phyloP scores from a whole-genome alignment of 176 grass and related monocot genomes.

The Avena sativa region DNA sequence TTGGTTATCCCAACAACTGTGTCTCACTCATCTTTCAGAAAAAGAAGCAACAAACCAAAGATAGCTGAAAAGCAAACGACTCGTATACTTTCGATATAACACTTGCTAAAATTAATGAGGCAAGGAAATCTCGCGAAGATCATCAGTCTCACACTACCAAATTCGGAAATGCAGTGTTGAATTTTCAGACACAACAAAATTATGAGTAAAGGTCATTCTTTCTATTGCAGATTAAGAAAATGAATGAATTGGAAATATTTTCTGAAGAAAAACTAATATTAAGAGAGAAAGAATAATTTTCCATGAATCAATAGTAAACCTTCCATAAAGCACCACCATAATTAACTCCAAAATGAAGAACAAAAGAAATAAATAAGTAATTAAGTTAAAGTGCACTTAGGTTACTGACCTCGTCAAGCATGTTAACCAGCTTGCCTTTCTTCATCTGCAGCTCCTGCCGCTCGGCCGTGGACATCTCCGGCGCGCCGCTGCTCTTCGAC shows the following conservation, averaged over 20 bases:
- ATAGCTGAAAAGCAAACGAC: slow-evolving; percentile 51
- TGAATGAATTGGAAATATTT: background rate
- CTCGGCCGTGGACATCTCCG: slow-evolving; percentile 85
- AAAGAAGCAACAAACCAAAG: slow-evolving; percentile 53
- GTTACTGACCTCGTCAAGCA: slow-evolving; percentile 92
- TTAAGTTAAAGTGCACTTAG: background rate
- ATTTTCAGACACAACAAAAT: background rate
- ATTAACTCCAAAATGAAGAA: background rate
- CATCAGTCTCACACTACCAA: slow-evolving; percentile 23
- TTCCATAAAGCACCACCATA: background rate
- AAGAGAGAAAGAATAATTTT: slow-evolving; percentile 1
- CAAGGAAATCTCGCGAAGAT: slow-evolving; percentile 35
- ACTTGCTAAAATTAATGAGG: slow-evolving; percentile 35
- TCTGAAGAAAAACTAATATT: background rate
- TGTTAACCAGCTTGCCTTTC: slow-evolving; percentile 98
- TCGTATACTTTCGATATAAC: slow-evolving; percentile 38
- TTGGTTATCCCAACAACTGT: slow-evolving; percentile 55
- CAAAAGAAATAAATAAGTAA: slow-evolving; percentile 1
- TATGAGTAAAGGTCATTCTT: background rate
- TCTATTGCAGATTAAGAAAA: background rate
- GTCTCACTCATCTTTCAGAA: slow-evolving; percentile 53
- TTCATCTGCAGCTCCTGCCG: slow-evolving; percentile 99
- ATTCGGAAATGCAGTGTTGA: slow-evolving; percentile 13
- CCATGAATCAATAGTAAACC: background rate
- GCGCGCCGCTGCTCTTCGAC: slow-evolving; percentile 12